These are phyloP conservation scores for Carex myosuroides DNA, from an alignment of 176 grass and related monocot species.

Conservation along the genomic window DNA sequence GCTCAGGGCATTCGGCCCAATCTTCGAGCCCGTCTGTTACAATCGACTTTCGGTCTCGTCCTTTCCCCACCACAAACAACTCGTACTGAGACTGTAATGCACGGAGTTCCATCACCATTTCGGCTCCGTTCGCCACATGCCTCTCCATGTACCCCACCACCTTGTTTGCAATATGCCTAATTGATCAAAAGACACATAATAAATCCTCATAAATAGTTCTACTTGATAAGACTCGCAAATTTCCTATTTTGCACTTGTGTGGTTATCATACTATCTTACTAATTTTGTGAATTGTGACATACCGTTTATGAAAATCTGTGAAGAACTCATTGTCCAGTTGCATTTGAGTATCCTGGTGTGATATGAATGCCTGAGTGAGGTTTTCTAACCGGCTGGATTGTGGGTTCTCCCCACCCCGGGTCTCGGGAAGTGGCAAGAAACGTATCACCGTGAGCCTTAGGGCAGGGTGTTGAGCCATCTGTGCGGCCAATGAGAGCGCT, in stretches of 20 bases:
- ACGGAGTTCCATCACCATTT: conserved; percentile 46
- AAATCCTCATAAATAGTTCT: background rate
- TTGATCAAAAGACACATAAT: background rate
- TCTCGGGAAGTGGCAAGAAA: conserved; percentile 39
- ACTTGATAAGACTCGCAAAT: background rate
- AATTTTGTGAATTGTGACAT: conserved; percentile 15
- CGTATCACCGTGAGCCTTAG: conserved; percentile 53
- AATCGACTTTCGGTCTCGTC: conserved; percentile 39
- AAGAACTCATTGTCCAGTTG: conserved; percentile 71
- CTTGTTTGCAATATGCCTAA: conserved; percentile 21
- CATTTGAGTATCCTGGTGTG: conserved; percentile 44
- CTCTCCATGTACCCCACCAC: conserved; percentile 57
- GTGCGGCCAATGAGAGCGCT: conserved; percentile 42
- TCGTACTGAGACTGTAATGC: conserved; percentile 42
- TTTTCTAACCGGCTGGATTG: conserved; percentile 31
- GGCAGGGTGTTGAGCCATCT: conserved; percentile 33
- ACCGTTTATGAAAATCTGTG: conserved; percentile 52
- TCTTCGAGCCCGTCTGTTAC: conserved; percentile 58
- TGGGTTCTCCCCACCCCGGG: conserved; percentile 24
- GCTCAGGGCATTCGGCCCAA: conserved; percentile 74
- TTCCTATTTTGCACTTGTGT: background rate
- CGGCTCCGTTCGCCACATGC: conserved; percentile 52
- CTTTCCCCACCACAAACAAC: conserved; percentile 46
- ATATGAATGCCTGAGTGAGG: conserved; percentile 11
- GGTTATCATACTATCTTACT: background rate